These are phyloP conservation scores for Staphylotrichum longicolle DNA, from an alignment of 495 filamentous ascomycete species.

Conservation along the genomic window DNA sequence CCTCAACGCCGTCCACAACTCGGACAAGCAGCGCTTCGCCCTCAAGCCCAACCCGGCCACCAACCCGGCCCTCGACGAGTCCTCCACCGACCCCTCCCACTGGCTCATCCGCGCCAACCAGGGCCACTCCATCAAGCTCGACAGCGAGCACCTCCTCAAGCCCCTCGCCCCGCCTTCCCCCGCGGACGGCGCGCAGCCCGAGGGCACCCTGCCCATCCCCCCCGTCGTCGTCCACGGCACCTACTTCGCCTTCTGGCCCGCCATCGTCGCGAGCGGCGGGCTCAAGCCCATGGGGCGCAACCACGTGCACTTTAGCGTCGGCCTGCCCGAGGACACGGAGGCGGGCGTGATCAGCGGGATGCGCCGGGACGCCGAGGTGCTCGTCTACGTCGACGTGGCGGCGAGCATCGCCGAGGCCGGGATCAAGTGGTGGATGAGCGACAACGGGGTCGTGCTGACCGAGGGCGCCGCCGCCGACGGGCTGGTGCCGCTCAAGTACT, in stretches of 20 bases:
- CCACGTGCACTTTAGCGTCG: constrained; percentile 83
- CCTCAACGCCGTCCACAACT: constrained; percentile 62
- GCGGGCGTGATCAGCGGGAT: constrained; percentile 77
- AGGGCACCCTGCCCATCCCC: constrained; percentile 46
- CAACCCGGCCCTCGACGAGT: constrained; percentile 36
- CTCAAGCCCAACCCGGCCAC: constrained; percentile 43
- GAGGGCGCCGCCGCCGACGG: constrained; percentile 49
- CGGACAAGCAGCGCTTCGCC: constrained; percentile 91
- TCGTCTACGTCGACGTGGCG: constrained; percentile 76
- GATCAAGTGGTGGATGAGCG: constrained; percentile 78
- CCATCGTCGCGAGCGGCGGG: constrained; percentile 70
- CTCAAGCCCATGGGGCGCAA: constrained; percentile 75
- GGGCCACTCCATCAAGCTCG: constrained; percentile 75
- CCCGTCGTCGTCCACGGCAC: constrained; percentile 80
- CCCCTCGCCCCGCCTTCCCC: constrained; percentile 54
- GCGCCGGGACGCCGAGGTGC: constrained; percentile 70
- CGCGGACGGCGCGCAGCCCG: constrained; percentile 29
- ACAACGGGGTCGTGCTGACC: constrained; percentile 72
- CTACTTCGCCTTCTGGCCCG: constrained; percentile 68
- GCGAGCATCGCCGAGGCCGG: constrained; percentile 61
- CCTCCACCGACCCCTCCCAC: constrained; percentile 52
- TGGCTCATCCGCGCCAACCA: constrained; percentile 94
- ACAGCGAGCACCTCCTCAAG: constrained; percentile 63
- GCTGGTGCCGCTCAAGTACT: constrained; percentile 44
- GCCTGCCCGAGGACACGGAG: constrained; percentile 49